Evolutionary conservation across 768 basidiomycete species (phyloP), one percentile per base, ranked within the genome.

Genomic region (Agaricus subrufescens): DNA sequence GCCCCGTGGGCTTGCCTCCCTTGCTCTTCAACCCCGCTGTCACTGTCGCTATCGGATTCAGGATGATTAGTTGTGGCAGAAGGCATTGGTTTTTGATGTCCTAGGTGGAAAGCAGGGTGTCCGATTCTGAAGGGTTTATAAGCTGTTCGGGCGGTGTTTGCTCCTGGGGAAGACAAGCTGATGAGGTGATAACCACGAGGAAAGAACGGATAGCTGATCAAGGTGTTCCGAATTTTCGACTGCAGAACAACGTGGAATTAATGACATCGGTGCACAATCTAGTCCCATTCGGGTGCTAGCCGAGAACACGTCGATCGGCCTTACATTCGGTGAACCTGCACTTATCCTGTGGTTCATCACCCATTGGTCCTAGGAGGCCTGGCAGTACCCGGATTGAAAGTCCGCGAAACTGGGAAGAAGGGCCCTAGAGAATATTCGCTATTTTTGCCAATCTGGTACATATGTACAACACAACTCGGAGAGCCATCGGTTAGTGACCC

Each of bases 241-340:
- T 52, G 57, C 51, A 54, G 19, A 42, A 48, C 57, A 58, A 50
- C 58, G 58, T 58, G 58, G 51, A 45, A 27, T 49, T 50, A 52
- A 58, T 54, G 37, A 12, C 40, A 53, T 53, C 49, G 58, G 48
- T 49, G 14, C 25, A 19, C 52, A 52, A 42, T 56, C 57, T 53
- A 54, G 46, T 48, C 52, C 58, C 52, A 56, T 56, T 56, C 47
- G 42, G 48, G 42, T 39, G 48, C 37, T 37, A 19, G 50, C 49
- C 30, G 39, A 31, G 30, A 34, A 19, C 42, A 45, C 55, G 37
- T 53, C 46, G 52, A 58, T 58, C 58, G 40, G 19, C 48, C 27
- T 52, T 49, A 43, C 58, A 49, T 58, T 46, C 51, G 48, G 58
- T 26, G 31, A 53, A 53, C 43, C 46, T 25, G 44, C 45, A 30